A percentile compares a stretch with the other conserved stretches of the same genome.
These are phyloP conservation scores for Angophora floribunda DNA, from an alignment of 345 rosid species.

Conservation along the genomic window DNA sequence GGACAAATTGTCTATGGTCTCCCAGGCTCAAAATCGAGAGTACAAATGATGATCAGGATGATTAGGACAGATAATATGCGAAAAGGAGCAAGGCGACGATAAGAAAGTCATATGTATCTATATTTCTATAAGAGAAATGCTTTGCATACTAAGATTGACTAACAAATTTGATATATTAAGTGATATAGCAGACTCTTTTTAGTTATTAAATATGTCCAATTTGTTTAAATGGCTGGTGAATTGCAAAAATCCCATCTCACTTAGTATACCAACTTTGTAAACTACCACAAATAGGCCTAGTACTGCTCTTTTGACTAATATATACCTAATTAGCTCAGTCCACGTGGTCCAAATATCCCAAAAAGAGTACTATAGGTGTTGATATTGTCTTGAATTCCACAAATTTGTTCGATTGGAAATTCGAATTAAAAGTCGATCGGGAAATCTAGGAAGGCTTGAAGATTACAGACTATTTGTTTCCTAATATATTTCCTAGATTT, in stretches of 20 bases:
- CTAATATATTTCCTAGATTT: too few relatives aligned
- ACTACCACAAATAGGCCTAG: neutral
- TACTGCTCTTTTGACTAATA: neutral
- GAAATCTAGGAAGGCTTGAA: too few relatives aligned
- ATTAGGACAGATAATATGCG: neutral
- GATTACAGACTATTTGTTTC: too few relatives aligned
- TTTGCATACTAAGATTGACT: neutral
- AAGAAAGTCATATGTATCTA: neutral
- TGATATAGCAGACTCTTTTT: neutral
- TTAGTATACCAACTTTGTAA: neutral
- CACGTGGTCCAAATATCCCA: neutral
- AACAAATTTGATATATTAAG: neutral
- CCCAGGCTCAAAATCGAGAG: neutral
- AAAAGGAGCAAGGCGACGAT: neutral
- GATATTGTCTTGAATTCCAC: too few relatives aligned
- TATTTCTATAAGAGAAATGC: neutral
- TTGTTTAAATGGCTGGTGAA: neutral
- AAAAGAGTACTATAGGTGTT: neutral
- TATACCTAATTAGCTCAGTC: neutral
- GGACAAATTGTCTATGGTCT: neutral
- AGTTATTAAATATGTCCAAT: neutral
- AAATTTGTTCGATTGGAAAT: too few relatives aligned
- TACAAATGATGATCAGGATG: neutral
- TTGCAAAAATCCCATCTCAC: neutral
- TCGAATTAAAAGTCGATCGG: too few relatives aligned